These are phyloP conservation scores for Pouteria glomerata DNA, from an alignment of 148 eudicot species.

Conservation along the genomic window DNA sequence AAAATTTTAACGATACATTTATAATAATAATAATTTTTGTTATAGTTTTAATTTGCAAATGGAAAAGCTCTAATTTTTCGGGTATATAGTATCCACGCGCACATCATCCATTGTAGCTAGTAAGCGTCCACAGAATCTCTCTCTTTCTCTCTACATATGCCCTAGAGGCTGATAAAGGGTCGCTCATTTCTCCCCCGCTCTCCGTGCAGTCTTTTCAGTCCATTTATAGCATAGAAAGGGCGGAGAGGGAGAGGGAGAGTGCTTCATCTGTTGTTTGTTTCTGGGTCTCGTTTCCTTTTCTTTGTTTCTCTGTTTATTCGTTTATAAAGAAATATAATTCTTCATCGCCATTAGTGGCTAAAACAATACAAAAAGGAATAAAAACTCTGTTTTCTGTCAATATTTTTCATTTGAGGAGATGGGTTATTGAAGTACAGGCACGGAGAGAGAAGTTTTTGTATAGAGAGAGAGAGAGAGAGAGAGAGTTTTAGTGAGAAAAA, in stretches of 20 bases:
- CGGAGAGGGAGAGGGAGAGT: background rate
- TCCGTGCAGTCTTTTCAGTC: constrained; percentile 1
- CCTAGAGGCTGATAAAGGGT: constrained; percentile 5
- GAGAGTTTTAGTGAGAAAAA: background rate
- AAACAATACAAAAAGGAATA: background rate
- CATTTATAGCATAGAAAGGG: background rate
- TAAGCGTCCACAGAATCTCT: no score
- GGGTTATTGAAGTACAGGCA: background rate
- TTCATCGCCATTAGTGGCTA: background rate
- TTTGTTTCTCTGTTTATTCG: background rate
- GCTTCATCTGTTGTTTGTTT: background rate
- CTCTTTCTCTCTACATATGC: constrained; percentile 11
- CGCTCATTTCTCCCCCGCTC: constrained; percentile 9
- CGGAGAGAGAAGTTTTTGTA: background rate
- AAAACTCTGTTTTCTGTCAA: background rate
- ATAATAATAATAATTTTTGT: no score
- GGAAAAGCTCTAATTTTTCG: no score
- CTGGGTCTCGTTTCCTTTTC: background rate
- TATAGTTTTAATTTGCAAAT: no score
- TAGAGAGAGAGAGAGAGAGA: constrained; percentile 9
- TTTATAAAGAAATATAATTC: constrained; percentile 5
- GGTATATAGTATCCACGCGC: no score
- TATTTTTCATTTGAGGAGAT: constrained; percentile 5
- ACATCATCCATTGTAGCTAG: no score
- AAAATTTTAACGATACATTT: no score